A percentile compares a stretch with the other conserved stretches of the same genome.
Conservation (phyloP, 1,284 basidiomycete genomes). For the Peniophora sp. region DNA sequence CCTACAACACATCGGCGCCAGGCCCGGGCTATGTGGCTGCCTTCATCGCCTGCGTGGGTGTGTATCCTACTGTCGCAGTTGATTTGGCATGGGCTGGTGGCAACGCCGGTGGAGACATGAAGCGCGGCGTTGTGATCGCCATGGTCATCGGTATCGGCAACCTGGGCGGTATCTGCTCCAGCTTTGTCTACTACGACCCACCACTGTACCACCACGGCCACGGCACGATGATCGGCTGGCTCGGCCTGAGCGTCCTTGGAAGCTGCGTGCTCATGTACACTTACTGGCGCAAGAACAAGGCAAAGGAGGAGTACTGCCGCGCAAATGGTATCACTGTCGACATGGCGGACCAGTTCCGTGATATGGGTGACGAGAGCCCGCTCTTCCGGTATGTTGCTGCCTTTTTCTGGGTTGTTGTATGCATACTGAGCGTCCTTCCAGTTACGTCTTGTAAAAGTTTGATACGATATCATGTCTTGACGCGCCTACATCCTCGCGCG, state of each 20-base stretch:
- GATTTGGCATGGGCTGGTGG: constrained; percentile 49
- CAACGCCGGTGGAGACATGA: constrained; percentile 47
- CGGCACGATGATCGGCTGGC: constrained; percentile 39
- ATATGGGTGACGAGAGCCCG: constrained; percentile 42
- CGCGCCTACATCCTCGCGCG: no score
- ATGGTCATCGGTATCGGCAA: constrained; percentile 49
- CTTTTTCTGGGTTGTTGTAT: constrained; percentile 30
- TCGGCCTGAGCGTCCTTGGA: constrained; percentile 25
- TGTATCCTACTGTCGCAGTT: constrained; percentile 46
- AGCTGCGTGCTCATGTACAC: constrained; percentile 29
- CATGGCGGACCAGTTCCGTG: constrained; percentile 25
- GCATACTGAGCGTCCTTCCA: background rate
- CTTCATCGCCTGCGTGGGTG: constrained; percentile 43
- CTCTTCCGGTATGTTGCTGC: constrained; percentile 33
- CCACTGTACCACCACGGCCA: constrained; percentile 44
- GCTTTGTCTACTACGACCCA: constrained; percentile 16
- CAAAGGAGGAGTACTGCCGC: constrained; percentile 30
- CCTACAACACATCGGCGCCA: constrained; percentile 28
- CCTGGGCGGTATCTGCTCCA: constrained; percentile 22
- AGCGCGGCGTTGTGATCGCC: constrained; percentile 43
- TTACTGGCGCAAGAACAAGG: constrained; percentile 29
- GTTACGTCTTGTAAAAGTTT: background rate
- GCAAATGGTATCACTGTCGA: constrained; percentile 28
- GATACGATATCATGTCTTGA: background rate
- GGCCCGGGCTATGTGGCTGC: constrained; percentile 42